Evolutionary conservation across 305 asterid species (phyloP).

Genomic region (Fraxinus nigra): DNA sequence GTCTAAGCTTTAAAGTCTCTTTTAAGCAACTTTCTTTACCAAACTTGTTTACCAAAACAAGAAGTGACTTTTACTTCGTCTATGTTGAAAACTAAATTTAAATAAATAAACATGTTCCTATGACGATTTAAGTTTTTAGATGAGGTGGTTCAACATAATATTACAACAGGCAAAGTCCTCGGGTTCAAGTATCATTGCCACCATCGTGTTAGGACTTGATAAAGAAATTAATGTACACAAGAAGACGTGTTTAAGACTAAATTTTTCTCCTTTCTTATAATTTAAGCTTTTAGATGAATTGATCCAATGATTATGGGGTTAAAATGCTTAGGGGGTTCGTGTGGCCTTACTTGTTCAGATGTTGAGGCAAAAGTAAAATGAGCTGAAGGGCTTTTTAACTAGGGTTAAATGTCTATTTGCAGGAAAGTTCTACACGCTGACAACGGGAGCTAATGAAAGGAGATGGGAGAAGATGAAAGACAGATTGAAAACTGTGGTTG

Average conservation of each 20-base stretch:
- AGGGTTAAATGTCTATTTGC: constrained; percentile 20
- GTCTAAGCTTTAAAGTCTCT: not conserved
- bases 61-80: not conserved
- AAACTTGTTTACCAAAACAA: not conserved
- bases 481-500: constrained; percentile 68
- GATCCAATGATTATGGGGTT: not conserved
- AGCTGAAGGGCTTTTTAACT: not conserved
- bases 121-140: not conserved
- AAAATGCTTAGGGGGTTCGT: not conserved
- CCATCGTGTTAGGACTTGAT: not conserved
- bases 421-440: constrained; percentile 89
- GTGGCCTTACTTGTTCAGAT: not conserved
- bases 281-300: not conserved
- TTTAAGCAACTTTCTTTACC: not conserved
- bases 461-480: constrained; percentile 96
- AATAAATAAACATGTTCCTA: not conserved
- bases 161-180: not conserved
- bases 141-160: not conserved
- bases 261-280: not conserved
- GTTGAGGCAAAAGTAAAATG: not conserved
- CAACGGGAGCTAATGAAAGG: constrained; percentile 90
- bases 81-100: not conserved
- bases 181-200: not conserved
- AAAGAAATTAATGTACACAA: not conserved
- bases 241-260: not conserved